Evolutionary conservation across 768 basidiomycete genomes (phyloP), one percentile per base, ranked within the genome.

Genomic region (Amanita molliuscula): DNA sequence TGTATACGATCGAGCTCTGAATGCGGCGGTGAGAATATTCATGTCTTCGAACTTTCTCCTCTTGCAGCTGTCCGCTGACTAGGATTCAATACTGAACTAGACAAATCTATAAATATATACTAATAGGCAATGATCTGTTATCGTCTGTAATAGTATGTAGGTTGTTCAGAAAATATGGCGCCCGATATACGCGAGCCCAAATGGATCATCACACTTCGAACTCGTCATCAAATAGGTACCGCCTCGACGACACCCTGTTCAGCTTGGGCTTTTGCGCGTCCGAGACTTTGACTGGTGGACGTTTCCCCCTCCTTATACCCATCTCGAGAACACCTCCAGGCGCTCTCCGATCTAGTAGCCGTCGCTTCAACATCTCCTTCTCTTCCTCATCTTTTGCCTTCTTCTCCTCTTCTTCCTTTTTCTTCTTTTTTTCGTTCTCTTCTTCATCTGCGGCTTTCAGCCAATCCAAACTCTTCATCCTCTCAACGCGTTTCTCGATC

Each of bases 381-480:
- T 48, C 25, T 25, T 21, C 25, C 25, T 41, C 18, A 7, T 28
- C 21, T 21, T 37, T 47, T 29, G 3, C 21, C 37, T 48, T 48
- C 16, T 9, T 23, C 16, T 26, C 25, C 23, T 18, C 23, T 9
- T 60, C 59, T 46, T 60, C 59, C 48, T 48, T 21, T 15, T 48
- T 29, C 34, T 47, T 47, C 8, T 21, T 40, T 16, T 47, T 42
- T 29, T 62, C 56, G 36, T 59, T 61, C 25, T 58, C 59, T 18
- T 59, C 61, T 28, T 66, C 68, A 44, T 69, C 66, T 40, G 58
- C 53, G 25, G 45, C 59, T 28, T 60, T 62, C 55, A 67, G 56
- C 61, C 62, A 67, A 31, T 55, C 59, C 36, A 56, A 58, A 53
- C 58, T 66, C 58, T 65, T 68, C 55, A 59, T 59, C 56, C 56